Base-by-base conservation (phyloP, 1,139 yeast species). In the Taphrina wiesneri region DNA sequence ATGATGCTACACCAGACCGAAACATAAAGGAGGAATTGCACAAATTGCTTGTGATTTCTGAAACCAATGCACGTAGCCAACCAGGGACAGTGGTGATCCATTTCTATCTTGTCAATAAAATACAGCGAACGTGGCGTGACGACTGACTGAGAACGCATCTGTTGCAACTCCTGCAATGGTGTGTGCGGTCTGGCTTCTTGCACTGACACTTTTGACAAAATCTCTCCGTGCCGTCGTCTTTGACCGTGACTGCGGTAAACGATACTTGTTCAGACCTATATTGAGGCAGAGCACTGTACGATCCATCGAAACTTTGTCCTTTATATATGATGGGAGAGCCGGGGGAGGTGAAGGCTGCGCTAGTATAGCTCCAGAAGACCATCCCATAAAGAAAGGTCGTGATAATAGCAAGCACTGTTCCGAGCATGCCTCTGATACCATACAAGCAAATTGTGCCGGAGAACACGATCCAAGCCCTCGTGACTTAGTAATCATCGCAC, bases 31-130 rank as follows among this genome's bases (percentile, higher is more conserved):
- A 93, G 76, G 73, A 89, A 88, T 75, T 91, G 96, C 25, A 90
- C 75, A 74, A 90, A 92, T 73, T 79, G 84, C 76, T 90, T 88
- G 73, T 90, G 92, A 76, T 92, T 92, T 56, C 78, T 78, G 76
- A 82, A 87, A 0, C 99, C 99, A 66, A 95, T 84, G 75, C 99
- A 93, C 13, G 85, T 81, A 3, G 96, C 85, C 74, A 93, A 91
- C 99, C 99, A 93, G 0, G 99, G 98, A 75, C 71, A 63, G 47
- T 63, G 66, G 26, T 63, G 66, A 25, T 63, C 67, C 68, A 66
- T 63, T 36, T 56, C 67, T 63, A 28, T 17, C 26, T 36, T 19
- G 32, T 56, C 34, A 61, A 59, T 25, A 19, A 9, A 21, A 23
- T n/a, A 1, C 1, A 26, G n/a, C 6, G n/a, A 30, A 19, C n/a